Evolutionary conservation across 441 rosid species (phyloP), one percentile per base, ranked within the genome.

Genomic region (Capsella rubella): DNA sequence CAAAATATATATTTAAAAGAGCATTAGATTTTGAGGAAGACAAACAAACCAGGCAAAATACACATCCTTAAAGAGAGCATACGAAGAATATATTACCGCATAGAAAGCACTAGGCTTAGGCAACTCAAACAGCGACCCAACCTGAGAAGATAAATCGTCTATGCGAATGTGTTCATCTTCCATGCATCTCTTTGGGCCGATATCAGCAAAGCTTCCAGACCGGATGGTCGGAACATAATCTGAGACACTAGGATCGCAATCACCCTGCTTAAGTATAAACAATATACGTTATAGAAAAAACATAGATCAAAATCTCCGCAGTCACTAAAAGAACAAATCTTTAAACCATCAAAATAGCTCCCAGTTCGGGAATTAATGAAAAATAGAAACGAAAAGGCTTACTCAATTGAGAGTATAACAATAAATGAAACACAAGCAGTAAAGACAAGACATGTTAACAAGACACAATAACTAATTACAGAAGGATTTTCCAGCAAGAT

Each of bases 211-310:
- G 66, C 77, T 78, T 65, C 81, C 81, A 15, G 89, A 87, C 47
- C 90, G 86, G 40, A 89, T 83, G 74, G 77, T 80, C 7, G 97
- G 98, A 56, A 84, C 69, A 78, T 87, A 91, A 40, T 81, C 89
- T 45, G 71, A 55, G 51, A 67, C 60, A 1, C 79, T 50, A 53
- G 89, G 77, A 61, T 84, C 85, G 6, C 78, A 63, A 72, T 42
- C 50, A 13, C 15, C 81, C 52, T 80, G 67, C 57, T 51, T 25
- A 64, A 80, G n/a, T 58, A 67, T 1, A 64, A 6, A 34, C 37
- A 34, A 34, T 2, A 21, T 7, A 47, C 29, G 46, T 43, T 3
- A 53, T 9, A 14, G 10, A 43, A 39, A 43, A 39, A 62, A 72
- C 21, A 64, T 4, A 16, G 25, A 51, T 29, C 32, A 71, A 2